Evolutionary conservation across 129 eudicot species (phyloP).

Genomic region (Calendula officinalis): DNA sequence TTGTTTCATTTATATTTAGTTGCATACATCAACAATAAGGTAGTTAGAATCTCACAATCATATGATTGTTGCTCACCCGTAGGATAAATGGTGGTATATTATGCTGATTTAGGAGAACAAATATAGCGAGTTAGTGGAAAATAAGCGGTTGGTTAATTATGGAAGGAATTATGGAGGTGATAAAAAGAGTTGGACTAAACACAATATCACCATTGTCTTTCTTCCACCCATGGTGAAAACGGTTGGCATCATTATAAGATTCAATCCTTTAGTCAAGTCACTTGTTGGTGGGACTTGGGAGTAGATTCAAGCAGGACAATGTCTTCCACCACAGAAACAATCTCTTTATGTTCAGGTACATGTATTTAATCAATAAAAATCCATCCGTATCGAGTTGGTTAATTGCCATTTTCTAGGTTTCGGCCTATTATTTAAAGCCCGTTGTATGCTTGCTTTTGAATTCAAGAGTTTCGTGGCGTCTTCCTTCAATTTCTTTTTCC

Average conservation of each 20-base stretch:
- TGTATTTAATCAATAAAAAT: not conserved
- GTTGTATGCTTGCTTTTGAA: conserved; percentile 22
- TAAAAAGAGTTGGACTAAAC: conserved; percentile 6
- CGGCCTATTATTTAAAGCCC: conserved; percentile 4
- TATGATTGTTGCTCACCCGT: no score
- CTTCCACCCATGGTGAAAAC: conserved; percentile 30
- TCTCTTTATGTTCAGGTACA: no score
- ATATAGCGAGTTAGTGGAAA: no score
- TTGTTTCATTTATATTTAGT: no score
- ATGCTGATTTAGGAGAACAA: no score
- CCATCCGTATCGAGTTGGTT: conserved; percentile 7
- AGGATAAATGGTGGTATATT: no score
- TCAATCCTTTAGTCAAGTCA: conserved; percentile 23
- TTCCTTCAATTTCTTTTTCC: conserved; percentile 21
- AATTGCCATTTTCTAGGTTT: not conserved
- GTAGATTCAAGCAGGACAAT: no score
- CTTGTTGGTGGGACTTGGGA: no score
- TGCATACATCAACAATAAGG: no score
- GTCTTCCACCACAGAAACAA: not conserved
- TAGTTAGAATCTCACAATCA: no score
- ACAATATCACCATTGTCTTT: conserved; percentile 22
- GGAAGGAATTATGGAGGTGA: no score
- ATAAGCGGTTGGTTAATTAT: no score
- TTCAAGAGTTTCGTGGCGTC: conserved; percentile 19
- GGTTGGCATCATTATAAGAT: conserved; percentile 21